phyloP scores from a whole-genome alignment of 2,329 filamentous ascomycete species.

The Anisogramma anomala region DNA sequence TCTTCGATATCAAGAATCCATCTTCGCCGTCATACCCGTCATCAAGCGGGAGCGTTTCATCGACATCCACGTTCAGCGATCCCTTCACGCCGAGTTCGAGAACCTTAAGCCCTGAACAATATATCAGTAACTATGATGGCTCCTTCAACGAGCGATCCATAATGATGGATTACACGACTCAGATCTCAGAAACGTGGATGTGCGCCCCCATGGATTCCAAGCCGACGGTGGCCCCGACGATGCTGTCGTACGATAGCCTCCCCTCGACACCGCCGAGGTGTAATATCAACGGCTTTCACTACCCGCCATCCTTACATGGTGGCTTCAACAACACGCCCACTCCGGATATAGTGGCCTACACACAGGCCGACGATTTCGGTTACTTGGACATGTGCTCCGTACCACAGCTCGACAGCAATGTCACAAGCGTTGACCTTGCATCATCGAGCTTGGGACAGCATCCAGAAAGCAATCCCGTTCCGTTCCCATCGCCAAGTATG shows the following conservation, averaged over 20 bases:
- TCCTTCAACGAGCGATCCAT: conserved; percentile 4
- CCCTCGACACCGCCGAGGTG: conserved; percentile 10
- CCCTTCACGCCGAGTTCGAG: conserved; percentile 12
- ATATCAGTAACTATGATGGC: conserved; percentile 8
- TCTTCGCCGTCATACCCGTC: conserved; percentile 11
- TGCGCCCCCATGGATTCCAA: conserved; percentile 12
- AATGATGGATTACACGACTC: conserved; percentile 13
- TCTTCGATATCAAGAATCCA: conserved; percentile 8
- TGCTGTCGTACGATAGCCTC: conserved; percentile 9
- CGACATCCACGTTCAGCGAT: conserved; percentile 12
- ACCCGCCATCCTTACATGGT: conserved; percentile 2
- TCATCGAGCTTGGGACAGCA: conserved; percentile 12
- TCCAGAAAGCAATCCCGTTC: conserved; percentile 9
- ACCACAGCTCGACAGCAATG: conserved; percentile 6
- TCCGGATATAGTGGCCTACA: conserved; percentile 7
- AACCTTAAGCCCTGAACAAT: conserved; percentile 10
- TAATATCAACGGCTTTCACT: neutral
- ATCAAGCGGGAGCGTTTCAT: conserved; percentile 11
- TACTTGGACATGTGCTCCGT: conserved; percentile 2
- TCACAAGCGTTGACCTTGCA: conserved; percentile 7
- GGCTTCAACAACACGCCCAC: conserved; percentile 10
- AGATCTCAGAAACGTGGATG: conserved; percentile 3
- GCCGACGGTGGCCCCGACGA: conserved; percentile 9
- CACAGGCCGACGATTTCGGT: conserved; percentile 1
- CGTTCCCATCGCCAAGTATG: conserved; percentile 10